These are phyloP conservation scores for Saccharomycopsis selenospora DNA, from an alignment of 805 yeast genomes.

Conservation along the genomic window DNA sequence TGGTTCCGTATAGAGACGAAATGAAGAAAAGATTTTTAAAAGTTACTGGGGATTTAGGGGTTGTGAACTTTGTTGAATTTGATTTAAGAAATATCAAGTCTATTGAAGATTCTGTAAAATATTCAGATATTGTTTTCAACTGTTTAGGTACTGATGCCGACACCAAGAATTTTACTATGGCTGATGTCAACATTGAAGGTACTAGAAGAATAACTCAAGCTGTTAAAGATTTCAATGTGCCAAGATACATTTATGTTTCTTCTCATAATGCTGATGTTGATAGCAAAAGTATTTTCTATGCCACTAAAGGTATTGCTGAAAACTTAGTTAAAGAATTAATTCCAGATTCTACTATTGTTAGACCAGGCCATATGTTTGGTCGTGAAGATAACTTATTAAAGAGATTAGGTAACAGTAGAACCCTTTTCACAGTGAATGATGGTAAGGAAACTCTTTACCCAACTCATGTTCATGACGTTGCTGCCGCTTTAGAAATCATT, in stretches of 20 bases:
- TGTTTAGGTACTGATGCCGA: constrained; percentile 67
- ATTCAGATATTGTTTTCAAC: constrained; percentile 78
- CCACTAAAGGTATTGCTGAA: constrained; percentile 77
- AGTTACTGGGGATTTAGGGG: constrained; percentile 82
- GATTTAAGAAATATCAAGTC: constrained; percentile 73
- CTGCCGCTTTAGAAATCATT: constrained; percentile 67
- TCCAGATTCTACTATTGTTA: constrained; percentile 76
- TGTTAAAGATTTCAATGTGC: constrained; percentile 58
- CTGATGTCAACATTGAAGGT: constrained; percentile 76
- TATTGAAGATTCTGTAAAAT: constrained; percentile 68
- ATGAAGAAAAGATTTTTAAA: constrained; percentile 70
- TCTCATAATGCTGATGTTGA: constrained; percentile 66
- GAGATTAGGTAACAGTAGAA: constrained; percentile 46
- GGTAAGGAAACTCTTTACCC: constrained; percentile 60
- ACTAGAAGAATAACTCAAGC: constrained; percentile 73
- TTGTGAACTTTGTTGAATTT: constrained; percentile 74
- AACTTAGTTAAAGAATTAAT: constrained; percentile 55
- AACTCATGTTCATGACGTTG: constrained; percentile 71
- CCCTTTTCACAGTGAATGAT: constrained; percentile 60
- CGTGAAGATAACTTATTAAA: constrained; percentile 64
- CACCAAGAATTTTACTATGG: constrained; percentile 76
- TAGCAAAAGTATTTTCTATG: constrained; percentile 62
- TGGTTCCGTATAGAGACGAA: constrained; percentile 78
- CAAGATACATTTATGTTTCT: constrained; percentile 73
- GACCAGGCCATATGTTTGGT: constrained; percentile 79